Percentiles rank a stretch among this genome's conserved stretches.
These are phyloP conservation scores for Zygoascus sp. DNA, from an alignment of 1,139 yeast species.

Conservation along the genomic window DNA sequence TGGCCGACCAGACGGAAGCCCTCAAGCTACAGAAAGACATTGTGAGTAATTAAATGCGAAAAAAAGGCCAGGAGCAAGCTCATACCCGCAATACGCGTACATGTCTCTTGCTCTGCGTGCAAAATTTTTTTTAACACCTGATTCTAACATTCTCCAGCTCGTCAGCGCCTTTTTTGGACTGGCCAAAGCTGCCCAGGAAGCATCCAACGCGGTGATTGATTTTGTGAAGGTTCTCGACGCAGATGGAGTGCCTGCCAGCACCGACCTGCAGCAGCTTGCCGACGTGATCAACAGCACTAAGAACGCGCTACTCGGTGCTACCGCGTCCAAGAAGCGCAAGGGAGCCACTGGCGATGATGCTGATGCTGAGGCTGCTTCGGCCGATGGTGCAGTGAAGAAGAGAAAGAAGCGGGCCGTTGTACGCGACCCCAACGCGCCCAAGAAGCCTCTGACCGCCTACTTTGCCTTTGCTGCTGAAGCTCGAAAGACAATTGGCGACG, in stretches of 20 bases:
- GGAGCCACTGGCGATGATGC: not conserved
- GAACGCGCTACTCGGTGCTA: slow-evolving; percentile 7
- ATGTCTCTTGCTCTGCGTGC: no score
- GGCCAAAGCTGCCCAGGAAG: slow-evolving; percentile 75
- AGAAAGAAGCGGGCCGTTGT: slow-evolving; percentile 19
- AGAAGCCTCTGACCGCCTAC: slow-evolving; percentile 68
- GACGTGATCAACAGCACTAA: slow-evolving; percentile 12
- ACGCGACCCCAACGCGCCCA: slow-evolving; percentile 50
- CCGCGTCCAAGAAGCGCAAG: not conserved
- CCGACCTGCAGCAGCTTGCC: slow-evolving; percentile 14
- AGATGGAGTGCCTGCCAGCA: slow-evolving; percentile 9
- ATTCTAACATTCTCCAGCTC: slow-evolving; percentile 36
- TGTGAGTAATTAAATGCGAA: slow-evolving; percentile 20
- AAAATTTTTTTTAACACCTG: no score
- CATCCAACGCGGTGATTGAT: slow-evolving; percentile 71
- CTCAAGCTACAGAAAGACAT: slow-evolving; percentile 25
- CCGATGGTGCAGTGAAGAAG: slow-evolving; percentile 25
- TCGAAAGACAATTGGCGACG: slow-evolving; percentile 48
- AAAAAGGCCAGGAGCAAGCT: no score
- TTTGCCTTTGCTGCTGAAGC: slow-evolving; percentile 59
- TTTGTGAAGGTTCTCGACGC: slow-evolving; percentile 49
- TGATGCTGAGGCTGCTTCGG: slow-evolving; percentile 22
- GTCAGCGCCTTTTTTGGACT: slow-evolving; percentile 76
- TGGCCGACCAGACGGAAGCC: slow-evolving; percentile 12
- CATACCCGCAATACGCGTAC: no score